phyloP scores from a whole-genome alignment of 2,329 filamentous ascomycete species.

The Epichloe gansuensis region DNA sequence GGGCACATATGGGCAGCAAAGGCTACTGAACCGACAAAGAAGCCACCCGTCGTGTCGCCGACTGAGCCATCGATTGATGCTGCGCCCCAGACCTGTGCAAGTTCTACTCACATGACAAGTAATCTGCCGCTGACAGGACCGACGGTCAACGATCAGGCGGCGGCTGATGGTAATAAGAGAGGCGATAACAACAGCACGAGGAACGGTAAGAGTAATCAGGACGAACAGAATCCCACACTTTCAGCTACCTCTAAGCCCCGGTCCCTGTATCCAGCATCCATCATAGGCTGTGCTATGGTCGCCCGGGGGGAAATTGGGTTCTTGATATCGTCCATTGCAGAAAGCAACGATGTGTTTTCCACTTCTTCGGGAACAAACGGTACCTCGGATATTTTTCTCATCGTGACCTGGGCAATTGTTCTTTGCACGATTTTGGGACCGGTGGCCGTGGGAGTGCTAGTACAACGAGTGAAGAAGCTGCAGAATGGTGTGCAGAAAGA shows the following conservation, averaged over 20 bases:
- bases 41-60: not conserved
- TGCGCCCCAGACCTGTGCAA: not conserved
- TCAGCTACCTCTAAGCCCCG: constrained; percentile 31
- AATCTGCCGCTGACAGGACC: not conserved
- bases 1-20: not conserved
- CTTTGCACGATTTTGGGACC: constrained; percentile 42
- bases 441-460: constrained; percentile 32
- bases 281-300: constrained; percentile 57
- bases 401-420: constrained; percentile 43
- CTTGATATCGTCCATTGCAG: constrained; percentile 56
- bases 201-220: not conserved
- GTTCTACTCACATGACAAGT: too few species aligned
- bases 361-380: not conserved
- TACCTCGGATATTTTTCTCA: constrained; percentile 32
- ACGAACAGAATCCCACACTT: not conserved
- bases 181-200: not conserved
- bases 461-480: constrained; percentile 26
- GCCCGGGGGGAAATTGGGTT: constrained; percentile 77
- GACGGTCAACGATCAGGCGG: not conserved
- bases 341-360: constrained; percentile 34
- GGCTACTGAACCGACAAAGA: not conserved
- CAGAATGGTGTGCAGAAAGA: constrained; percentile 3
- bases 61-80: not conserved
- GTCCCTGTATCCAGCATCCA: constrained; percentile 53
- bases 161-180: not conserved